Evolutionary conservation across 1,284 basidiomycete genomes (phyloP).

Genomic region (Boletus sp.): DNA sequence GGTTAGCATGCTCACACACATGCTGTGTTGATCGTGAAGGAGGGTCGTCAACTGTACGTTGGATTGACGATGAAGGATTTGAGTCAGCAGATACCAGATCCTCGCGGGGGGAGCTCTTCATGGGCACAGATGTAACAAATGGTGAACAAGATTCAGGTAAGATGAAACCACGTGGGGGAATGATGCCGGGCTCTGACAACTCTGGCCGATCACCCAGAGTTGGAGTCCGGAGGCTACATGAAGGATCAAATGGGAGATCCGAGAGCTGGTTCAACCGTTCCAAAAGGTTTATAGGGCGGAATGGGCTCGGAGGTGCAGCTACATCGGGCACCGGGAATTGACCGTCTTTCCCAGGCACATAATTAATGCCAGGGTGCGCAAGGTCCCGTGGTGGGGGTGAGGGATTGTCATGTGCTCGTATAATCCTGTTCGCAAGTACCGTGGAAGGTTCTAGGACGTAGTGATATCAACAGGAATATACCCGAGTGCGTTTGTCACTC

Average conservation of each 20-base stretch:
- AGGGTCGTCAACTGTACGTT: conserved; percentile 37
- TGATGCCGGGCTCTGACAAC: background rate
- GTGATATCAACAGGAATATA: conserved; percentile 7
- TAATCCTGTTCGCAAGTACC: conserved; percentile 58
- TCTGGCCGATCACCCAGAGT: conserved; percentile 3
- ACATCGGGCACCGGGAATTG: conserved; percentile 15
- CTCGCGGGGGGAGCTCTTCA: background rate
- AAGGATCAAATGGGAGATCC: conserved; percentile 1
- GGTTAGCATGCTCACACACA: conserved; percentile 6
- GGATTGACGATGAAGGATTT: conserved; percentile 12
- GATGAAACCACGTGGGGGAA: conserved; percentile 36
- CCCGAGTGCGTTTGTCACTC: conserved; percentile 20
- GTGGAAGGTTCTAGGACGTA: conserved; percentile 58
- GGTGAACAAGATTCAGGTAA: conserved; percentile 42
- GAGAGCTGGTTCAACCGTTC: conserved; percentile 27
- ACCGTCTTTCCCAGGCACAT: conserved; percentile 17
- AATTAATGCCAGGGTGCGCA: conserved; percentile 17
- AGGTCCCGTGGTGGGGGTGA: conserved; percentile 63
- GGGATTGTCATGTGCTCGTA: conserved; percentile 69
- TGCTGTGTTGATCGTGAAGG: conserved; percentile 38
- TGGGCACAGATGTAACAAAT: conserved; percentile 10
- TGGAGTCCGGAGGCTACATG: background rate
- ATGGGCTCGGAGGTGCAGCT: conserved; percentile 29
- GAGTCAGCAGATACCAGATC: conserved; percentile 7
- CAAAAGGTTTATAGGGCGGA: conserved; percentile 34